Base-by-base conservation (phyloP, 2,329 filamentous ascomycete species). In the Aschersonia sp. region DNA sequence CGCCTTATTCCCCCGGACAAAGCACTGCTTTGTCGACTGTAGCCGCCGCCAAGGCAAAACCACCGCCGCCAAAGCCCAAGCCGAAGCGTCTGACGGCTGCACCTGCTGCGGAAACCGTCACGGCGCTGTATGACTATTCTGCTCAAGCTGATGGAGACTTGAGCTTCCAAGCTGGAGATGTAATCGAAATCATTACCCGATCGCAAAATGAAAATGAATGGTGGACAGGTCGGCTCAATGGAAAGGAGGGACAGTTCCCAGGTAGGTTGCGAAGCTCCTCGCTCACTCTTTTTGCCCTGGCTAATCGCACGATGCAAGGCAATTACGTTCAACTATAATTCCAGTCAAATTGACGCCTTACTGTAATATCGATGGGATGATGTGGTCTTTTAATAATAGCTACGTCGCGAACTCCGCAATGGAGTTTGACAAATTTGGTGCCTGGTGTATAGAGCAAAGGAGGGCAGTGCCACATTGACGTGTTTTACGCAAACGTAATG, bases 201-300 rank as follows among this genome's bases (percentile, higher is more conserved):
- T 94, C 87, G n/a, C 73, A 77, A 52, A 96, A 95, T 58, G 82
- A 87, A 46, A 97, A 98, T 56, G 92, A 98, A 65, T 98, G 92
- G 92, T 98, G 92, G 92, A 82, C 75, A 7, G 92, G 92, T 39
- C 85, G 79, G 61, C 61, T 94, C 47, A 73, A 83, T 50, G 87
- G 85, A 45, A 83, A 83, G 66, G 72, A 85, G 59, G 92, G 92
- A 30, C 90, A 97, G 61, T 98, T 98, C 63, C 92, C 92, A 68
- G 92, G 92, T 95, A 73, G 61, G 79, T 42, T 6, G 11, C 14
- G 42, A 11, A n/a, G 29, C 12, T 40, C 8, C 10, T 3, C 8
- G 30, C 6, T 8, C 7, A n/a, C 12, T 3, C 37, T 5, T 2
- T n/a, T 1, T 32, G 35, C 10, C 22, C 14, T 30, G 12, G 31